phyloP scores from a whole-genome alignment of 2,329 filamentous ascomycete genomes.

The Sporothrix brasiliensis region DNA sequence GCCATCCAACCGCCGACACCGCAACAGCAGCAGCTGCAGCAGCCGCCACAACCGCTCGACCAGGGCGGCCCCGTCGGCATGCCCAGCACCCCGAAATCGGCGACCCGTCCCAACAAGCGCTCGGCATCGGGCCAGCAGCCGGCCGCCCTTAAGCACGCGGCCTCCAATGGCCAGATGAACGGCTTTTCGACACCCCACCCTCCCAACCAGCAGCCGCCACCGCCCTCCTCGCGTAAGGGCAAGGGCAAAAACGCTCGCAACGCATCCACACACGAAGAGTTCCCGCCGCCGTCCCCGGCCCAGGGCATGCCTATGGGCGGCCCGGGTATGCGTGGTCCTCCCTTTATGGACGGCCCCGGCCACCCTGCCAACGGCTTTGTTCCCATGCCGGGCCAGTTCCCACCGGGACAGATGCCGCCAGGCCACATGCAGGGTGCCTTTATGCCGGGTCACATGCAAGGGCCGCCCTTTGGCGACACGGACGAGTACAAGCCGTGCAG shows the following conservation, averaged over 20 bases:
- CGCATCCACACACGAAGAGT: constrained; percentile 18
- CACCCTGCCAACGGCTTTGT: background rate
- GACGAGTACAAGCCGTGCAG: constrained; percentile 60
- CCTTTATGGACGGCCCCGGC: constrained; percentile 14
- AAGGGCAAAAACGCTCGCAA: constrained; percentile 20
- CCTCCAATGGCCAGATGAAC: constrained; percentile 55
- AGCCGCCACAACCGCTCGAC: constrained; percentile 26
- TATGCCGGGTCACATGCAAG: constrained; percentile 38
- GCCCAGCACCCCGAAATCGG: constrained; percentile 51
- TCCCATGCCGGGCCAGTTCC: constrained; percentile 17
- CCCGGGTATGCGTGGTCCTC: background rate
- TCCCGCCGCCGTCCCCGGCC: constrained; percentile 3
- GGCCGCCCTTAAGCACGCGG: constrained; percentile 52
- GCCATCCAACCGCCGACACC: constrained; percentile 25
- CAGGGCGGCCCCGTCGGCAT: constrained; percentile 40
- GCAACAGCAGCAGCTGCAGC: constrained; percentile 28
- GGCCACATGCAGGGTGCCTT: constrained; percentile 32
- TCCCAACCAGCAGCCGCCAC: constrained; percentile 47
- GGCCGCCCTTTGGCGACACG: constrained; percentile 49
- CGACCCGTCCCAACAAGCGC: constrained; percentile 43
- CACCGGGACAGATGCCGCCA: constrained; percentile 37
- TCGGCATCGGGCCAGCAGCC: constrained; percentile 45
- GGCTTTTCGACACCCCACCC: constrained; percentile 53
- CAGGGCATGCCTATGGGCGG: constrained; percentile 7
- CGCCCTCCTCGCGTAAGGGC: constrained; percentile 22